Evolutionary conservation across 2,329 filamentous ascomycete species (phyloP).

Genomic region (Immersiporthe knoxdaviesiana): DNA sequence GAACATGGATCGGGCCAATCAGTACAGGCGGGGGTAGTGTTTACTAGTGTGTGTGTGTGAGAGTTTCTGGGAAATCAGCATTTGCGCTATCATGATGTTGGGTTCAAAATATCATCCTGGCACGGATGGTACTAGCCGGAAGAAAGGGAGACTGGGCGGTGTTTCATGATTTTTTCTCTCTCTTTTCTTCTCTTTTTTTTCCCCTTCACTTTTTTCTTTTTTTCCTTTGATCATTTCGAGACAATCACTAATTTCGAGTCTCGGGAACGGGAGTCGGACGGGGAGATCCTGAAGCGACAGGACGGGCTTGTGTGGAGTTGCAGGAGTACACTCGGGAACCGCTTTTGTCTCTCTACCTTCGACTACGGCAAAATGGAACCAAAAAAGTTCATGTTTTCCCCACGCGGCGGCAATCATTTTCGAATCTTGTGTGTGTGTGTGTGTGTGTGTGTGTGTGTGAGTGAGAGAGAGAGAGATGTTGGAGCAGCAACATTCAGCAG

Average conservation of each 20-base stretch:
- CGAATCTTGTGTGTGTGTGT: not conserved
- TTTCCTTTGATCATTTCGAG: slow-evolving; percentile 3
- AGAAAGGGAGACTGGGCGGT: not conserved
- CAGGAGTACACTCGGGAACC: slow-evolving; percentile 24
- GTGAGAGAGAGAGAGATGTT: too few relatives aligned
- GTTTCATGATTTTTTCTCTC: slow-evolving; percentile 6
- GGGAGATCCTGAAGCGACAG: slow-evolving; percentile 19
- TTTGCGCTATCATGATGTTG: not conserved
- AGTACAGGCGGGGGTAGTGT: not conserved
- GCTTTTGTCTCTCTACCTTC: slow-evolving; percentile 19
- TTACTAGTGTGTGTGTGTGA: not conserved
- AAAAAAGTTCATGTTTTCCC: slow-evolving; percentile 22
- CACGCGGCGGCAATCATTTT: not conserved
- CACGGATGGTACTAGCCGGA: not conserved
- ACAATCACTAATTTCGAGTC: slow-evolving; percentile 18
- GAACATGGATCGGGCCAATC: not conserved
- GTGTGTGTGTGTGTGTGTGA: too few relatives aligned
- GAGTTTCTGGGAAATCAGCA: not conserved
- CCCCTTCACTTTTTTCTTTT: too few relatives aligned
- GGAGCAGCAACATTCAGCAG: not conserved
- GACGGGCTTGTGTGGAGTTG: slow-evolving; percentile 28
- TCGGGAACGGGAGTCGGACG: slow-evolving; percentile 23
- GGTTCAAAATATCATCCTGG: not conserved
- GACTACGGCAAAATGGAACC: slow-evolving; percentile 27
- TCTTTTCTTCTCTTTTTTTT: not conserved